Conservation (phyloP, 495 filamentous ascomycete genomes). For the Talaromyces thailandensis region DNA sequence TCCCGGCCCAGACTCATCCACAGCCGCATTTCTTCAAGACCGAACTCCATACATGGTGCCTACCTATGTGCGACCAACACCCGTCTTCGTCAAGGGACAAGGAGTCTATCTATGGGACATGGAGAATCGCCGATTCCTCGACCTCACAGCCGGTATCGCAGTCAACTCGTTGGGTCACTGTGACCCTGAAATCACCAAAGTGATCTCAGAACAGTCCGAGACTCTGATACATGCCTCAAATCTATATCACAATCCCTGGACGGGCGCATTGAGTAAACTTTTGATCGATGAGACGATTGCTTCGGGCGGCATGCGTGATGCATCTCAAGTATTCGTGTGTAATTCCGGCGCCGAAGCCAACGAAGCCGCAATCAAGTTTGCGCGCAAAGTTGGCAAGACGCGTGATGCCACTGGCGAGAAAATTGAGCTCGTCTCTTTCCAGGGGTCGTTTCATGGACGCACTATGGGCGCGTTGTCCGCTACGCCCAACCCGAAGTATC, state of each 20-base stretch:
- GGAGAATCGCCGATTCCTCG: slow-evolving; percentile 80
- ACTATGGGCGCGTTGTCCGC: slow-evolving; percentile 90
- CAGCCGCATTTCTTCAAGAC: slow-evolving; percentile 60
- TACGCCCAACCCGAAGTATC: slow-evolving; percentile 98
- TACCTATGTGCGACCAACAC: slow-evolving; percentile 86
- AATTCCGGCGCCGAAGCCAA: slow-evolving; percentile 95
- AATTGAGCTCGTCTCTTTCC: slow-evolving; percentile 78
- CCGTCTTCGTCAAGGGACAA: slow-evolving; percentile 78
- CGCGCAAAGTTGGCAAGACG: slow-evolving; percentile 78
- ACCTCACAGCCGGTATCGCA: slow-evolving; percentile 93
- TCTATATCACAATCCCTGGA: slow-evolving; percentile 94
- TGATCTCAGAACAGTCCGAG: slow-evolving; percentile 68
- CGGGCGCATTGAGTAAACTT: slow-evolving; percentile 73
- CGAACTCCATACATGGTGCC: slow-evolving; percentile 83
- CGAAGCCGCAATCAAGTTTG: slow-evolving; percentile 95
- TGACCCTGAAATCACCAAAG: slow-evolving; percentile 58
- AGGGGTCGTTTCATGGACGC: slow-evolving; percentile 87
- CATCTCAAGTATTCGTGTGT: slow-evolving; percentile 79
- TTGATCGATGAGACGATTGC: slow-evolving; percentile 69
- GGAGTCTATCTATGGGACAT: slow-evolving; percentile 86
- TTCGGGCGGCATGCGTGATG: slow-evolving; percentile 72
- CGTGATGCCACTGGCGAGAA: slow-evolving; percentile 63
- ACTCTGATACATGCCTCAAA: slow-evolving; percentile 86
- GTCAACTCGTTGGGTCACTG: slow-evolving; percentile 89
- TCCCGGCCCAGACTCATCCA: slow-evolving; percentile 66